These are phyloP conservation scores for Phytophthora sp. DNA, from an alignment of 352 stramenopile genomes.

Conservation along the genomic window DNA sequence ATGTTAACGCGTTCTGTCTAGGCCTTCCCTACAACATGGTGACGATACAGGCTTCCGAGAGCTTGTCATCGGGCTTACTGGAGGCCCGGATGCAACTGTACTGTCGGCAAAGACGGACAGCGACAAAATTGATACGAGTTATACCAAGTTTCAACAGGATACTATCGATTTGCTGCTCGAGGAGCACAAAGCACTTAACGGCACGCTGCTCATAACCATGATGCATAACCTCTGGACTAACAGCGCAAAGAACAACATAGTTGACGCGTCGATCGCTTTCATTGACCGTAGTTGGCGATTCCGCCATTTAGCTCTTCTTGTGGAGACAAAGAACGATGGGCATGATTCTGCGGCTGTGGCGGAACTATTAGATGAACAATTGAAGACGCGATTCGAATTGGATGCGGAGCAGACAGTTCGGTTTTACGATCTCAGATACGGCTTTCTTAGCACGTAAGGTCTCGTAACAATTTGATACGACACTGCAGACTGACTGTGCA, in stretches of 20 bases:
- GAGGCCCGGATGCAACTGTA: too few species aligned
- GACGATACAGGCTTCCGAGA: too few species aligned
- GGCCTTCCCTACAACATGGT: too few species aligned
- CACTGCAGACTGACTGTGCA: slow-evolving; percentile 6
- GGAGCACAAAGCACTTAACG: background rate
- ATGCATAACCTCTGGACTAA: slow-evolving; percentile 14
- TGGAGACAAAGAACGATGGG: slow-evolving; percentile 1
- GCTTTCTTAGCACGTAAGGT: slow-evolving; percentile 2
- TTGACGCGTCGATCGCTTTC: background rate
- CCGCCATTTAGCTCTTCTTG: background rate
- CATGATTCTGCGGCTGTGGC: background rate
- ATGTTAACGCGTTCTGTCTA: too few species aligned
- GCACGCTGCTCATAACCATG: slow-evolving; percentile 1
- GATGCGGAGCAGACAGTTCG: slow-evolving; percentile 1
- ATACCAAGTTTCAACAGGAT: too few species aligned
- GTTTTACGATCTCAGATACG: slow-evolving; percentile 8
- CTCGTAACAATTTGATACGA: too few species aligned
- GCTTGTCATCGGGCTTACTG: too few species aligned
- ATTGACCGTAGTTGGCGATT: background rate
- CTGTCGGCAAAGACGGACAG: too few species aligned
- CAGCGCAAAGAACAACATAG: slow-evolving; percentile 8
- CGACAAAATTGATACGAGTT: too few species aligned
- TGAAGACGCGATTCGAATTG: too few species aligned
- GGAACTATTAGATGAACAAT: too few species aligned
- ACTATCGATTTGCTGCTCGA: background rate